These are phyloP conservation scores for Fusarium sp. DNA, from an alignment of 2,329 filamentous ascomycete species.

Conservation along the genomic window DNA sequence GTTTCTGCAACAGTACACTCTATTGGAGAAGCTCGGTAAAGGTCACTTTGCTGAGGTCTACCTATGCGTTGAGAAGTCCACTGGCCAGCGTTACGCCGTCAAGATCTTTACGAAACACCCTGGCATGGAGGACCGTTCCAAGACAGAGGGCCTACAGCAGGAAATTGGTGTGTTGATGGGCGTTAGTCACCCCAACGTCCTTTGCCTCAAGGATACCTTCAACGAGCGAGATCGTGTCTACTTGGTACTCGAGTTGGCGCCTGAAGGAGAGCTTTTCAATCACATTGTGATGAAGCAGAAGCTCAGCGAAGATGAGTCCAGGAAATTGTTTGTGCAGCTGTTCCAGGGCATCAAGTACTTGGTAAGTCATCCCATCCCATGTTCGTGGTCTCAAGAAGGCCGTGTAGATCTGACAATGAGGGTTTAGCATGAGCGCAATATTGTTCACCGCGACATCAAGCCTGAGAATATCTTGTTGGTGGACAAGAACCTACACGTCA, in stretches of 20 bases:
- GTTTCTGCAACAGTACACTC: conserved; percentile 89
- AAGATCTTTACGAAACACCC: conserved; percentile 93
- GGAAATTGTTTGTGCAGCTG: conserved; percentile 90
- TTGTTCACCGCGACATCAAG: conserved; percentile 98
- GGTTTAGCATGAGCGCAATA: conserved; percentile 90
- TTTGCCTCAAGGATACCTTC: conserved; percentile 96
- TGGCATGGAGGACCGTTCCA: conserved; percentile 85
- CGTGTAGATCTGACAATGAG: conserved; percentile 10
- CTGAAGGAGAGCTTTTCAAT: conserved; percentile 96
- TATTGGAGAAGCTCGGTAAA: conserved; percentile 89
- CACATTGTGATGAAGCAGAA: conserved; percentile 93
- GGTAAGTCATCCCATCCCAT: conserved; percentile 67
- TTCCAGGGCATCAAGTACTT: conserved; percentile 96
- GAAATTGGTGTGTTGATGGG: conserved; percentile 97
- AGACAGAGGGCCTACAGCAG: conserved; percentile 89
- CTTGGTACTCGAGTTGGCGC: conserved; percentile 88
- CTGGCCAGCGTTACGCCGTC: conserved; percentile 87
- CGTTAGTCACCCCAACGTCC: conserved; percentile 93
- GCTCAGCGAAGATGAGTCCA: conserved; percentile 84
- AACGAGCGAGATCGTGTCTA: conserved; percentile 93
- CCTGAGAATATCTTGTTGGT: conserved; percentile 94
- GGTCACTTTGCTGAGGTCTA: conserved; percentile 97
- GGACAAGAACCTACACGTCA: conserved; percentile 87
- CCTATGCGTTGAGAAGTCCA: conserved; percentile 87
- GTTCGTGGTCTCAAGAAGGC: neutral